A percentile compares a stretch with the other conserved stretches of the same genome.
Conservation (phyloP, 129 eudicot genomes). For the Daucus carota region DH1_v3.0 NC_030387.2:36384501-36385000, state of each 20-base stretch:
- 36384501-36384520: constrained; percentile 57
- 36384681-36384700: background rate
- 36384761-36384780: constrained; percentile 67
- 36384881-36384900: background rate
- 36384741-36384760: constrained; percentile 47
- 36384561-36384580: constrained; percentile 57
- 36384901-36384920: background rate
- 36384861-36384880: background rate
- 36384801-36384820: constrained; percentile 63
- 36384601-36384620: constrained; percentile 50
- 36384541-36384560: constrained; percentile 60
- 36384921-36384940: background rate
- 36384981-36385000: too few species aligned
- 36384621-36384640: constrained; percentile 62
- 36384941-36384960: too few species aligned
- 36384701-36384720: background rate
- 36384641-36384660: constrained; percentile 54
- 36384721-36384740: background rate
- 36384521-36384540: constrained; percentile 78
- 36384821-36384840: constrained; percentile 31
- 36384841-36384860: background rate
- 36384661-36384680: constrained; percentile 41
- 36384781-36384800: constrained; percentile 73
- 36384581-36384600: constrained; percentile 42
- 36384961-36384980: too few species aligned